Base-by-base conservation (phyloP, 176 grass and related monocot genomes). In the Elymus sibiricus region DNA sequence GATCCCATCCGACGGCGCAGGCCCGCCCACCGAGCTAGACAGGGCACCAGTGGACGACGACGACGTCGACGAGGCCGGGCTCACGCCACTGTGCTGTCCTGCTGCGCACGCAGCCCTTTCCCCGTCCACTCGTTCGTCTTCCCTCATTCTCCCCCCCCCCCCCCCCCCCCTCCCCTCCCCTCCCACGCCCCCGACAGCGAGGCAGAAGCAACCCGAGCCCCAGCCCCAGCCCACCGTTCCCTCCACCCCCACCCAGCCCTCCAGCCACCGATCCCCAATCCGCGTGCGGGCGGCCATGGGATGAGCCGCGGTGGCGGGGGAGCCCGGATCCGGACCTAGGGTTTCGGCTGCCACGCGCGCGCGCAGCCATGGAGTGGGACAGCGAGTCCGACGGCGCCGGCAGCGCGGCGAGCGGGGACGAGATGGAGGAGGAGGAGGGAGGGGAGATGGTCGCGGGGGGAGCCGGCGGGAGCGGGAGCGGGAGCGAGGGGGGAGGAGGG, bases 331-430 rank as follows among this genome's bases (percentile, higher is more conserved):
- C 88, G 77, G 86, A 87, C 67, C 85, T 93, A 86, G 89, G 44
- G 83, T 82, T 87, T 63, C 72, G 72, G 43, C 72, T 6, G 43
- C 72, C 72, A 28, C 72, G 42, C 84, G 83, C 69, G 28, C 59
- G 75, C 60, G 62, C 47, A 51, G 47, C 58, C 81, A 96, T 96
- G 94, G 94, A 93, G 89, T 93, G 94, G 94, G 94, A 93, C 82
- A 96, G 94, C 86, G 94, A 96, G 58, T 96, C 94, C 7, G 94
- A 96, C 74, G 94, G 91, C 39, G 77, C 80, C 65, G 92, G 86
- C 28, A 92, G 89, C 64, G 85, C 79, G 7, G 87, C 78, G 6
- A 79, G 59, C 53, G 90, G 66, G 8, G 91, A 87, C 43, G 90
- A 84, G 73, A 89, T 91, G 40, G 87, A 85, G 56, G 86, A 83